Evolutionary conservation across 2,329 filamentous ascomycete species (phyloP).

Genomic region (Colletotrichum echinochloae): DNA sequence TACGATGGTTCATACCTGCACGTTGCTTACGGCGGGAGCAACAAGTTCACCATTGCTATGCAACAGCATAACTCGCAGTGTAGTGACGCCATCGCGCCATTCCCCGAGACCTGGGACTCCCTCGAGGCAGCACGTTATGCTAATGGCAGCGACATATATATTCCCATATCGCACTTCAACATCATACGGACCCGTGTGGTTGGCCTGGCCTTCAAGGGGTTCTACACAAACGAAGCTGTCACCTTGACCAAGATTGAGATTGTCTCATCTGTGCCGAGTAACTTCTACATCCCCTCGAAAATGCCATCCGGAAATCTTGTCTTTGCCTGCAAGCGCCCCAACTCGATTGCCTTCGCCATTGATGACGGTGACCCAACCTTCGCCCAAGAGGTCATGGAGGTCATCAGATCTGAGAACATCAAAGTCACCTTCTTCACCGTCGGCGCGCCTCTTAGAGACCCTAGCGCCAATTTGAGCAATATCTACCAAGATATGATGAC

Average conservation of each 20-base stretch:
- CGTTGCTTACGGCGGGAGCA: constrained; percentile 71
- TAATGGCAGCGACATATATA: constrained; percentile 69
- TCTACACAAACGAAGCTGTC: constrained; percentile 66
- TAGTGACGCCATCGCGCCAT: constrained; percentile 66
- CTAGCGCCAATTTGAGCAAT: constrained; percentile 69
- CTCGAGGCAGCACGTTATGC: constrained; percentile 73
- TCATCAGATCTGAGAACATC: constrained; percentile 71
- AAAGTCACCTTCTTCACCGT: constrained; percentile 80
- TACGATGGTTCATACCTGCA: constrained; percentile 72
- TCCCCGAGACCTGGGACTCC: constrained; percentile 76
- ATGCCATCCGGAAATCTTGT: constrained; percentile 70
- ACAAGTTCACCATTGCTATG: constrained; percentile 72
- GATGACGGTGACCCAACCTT: constrained; percentile 72
- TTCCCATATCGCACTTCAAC: constrained; percentile 75
- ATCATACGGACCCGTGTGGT: constrained; percentile 67
- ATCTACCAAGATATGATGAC: constrained; percentile 73
- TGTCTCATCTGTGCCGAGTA: constrained; percentile 63
- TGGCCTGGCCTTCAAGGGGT: constrained; percentile 73
- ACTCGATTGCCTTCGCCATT: constrained; percentile 79
- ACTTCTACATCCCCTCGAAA: constrained; percentile 68
- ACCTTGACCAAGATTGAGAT: constrained; percentile 70
- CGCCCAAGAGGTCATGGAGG: constrained; percentile 61
- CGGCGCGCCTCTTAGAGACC: constrained; percentile 70
- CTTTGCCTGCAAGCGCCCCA: constrained; percentile 74
- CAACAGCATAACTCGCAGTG: constrained; percentile 75